Conservation (phyloP, 2,329 filamentous ascomycete species). For the Aspergillus sojae region DNA sequence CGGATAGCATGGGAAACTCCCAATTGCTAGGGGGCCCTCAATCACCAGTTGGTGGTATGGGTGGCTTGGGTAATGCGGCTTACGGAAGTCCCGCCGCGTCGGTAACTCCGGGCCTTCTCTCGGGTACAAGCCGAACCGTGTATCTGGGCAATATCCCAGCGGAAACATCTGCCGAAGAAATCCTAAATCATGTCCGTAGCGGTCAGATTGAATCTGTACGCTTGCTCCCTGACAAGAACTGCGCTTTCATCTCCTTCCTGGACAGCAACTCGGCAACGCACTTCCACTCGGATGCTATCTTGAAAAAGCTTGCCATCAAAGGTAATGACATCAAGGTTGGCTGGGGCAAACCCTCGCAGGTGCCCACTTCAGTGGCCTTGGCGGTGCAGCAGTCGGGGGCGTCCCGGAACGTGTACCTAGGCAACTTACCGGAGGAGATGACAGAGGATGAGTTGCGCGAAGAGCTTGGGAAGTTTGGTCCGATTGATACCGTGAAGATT, state of each 20-base stretch:
- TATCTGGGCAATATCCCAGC: constrained; percentile 98
- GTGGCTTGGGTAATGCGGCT: constrained; percentile 62
- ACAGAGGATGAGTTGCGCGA: constrained; percentile 90
- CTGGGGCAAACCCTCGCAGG: constrained; percentile 98
- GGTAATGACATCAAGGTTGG: constrained; percentile 99
- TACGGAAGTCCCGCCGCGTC: constrained; percentile 70
- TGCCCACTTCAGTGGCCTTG: constrained; percentile 94
- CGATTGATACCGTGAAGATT: constrained; percentile 96
- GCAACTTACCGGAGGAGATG: constrained; percentile 87
- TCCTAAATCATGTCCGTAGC: constrained; percentile 91
- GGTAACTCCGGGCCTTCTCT: constrained; percentile 77
- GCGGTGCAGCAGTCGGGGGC: constrained; percentile 97
- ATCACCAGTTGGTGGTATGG: constrained; percentile 79
- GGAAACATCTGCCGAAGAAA: constrained; percentile 95
- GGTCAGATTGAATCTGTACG: constrained; percentile 99
- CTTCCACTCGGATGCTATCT: constrained; percentile 98
- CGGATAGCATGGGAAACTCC: constrained; percentile 77
- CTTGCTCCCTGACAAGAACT: constrained; percentile 97
- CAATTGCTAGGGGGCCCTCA: constrained; percentile 81
- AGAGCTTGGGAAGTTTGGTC: constrained; percentile 92
- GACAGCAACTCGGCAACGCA: constrained; percentile 97
- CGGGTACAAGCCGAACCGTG: constrained; percentile 91
- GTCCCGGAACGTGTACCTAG: constrained; percentile 94
- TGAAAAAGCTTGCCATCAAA: constrained; percentile 99
- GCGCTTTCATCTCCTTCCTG: constrained; percentile 98